Evolutionary conservation across 768 basidiomycete species (phyloP).

Genomic region (Fistulinella prunicolor): DNA sequence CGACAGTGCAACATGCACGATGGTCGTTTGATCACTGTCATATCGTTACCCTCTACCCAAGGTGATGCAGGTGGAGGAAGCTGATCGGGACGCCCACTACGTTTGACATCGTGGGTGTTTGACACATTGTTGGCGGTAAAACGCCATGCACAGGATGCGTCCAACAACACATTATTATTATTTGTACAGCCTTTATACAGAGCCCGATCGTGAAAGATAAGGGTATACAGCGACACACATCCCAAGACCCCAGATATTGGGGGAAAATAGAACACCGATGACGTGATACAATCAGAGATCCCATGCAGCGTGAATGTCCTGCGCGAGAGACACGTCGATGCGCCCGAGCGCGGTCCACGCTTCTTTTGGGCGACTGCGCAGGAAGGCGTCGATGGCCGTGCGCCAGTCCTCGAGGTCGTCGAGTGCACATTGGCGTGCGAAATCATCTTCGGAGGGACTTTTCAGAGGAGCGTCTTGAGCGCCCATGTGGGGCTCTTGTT

Average conservation of each 20-base stretch:
- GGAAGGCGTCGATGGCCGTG: constrained; percentile 18
- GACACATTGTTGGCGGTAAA: no score
- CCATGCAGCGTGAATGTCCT: constrained; percentile 22
- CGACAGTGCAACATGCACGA: no score
- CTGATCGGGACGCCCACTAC: no score
- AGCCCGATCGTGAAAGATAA: background rate
- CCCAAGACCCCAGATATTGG: no score
- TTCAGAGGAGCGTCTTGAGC: constrained; percentile 3
- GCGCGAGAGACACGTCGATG: constrained; percentile 16
- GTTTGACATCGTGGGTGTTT: no score
- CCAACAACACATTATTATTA: no score
- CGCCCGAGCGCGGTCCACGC: constrained; percentile 19
- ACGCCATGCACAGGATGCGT: no score
- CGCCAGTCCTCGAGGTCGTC: constrained; percentile 32
- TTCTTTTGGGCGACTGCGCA: constrained; percentile 11
- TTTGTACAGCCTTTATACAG: no score
- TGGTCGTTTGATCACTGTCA: no score
- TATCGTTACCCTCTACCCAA: no score
- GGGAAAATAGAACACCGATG: no score
- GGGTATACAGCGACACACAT: background rate
- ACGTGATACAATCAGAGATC: constrained; percentile 13
- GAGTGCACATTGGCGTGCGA: constrained; percentile 28
- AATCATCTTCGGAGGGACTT: constrained; percentile 17
- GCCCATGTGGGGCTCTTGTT: constrained; percentile 4
- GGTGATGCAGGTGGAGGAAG: no score